phyloP scores from a whole-genome alignment of 176 grass and related monocot species.

The Cenchrus americanus region DNA sequence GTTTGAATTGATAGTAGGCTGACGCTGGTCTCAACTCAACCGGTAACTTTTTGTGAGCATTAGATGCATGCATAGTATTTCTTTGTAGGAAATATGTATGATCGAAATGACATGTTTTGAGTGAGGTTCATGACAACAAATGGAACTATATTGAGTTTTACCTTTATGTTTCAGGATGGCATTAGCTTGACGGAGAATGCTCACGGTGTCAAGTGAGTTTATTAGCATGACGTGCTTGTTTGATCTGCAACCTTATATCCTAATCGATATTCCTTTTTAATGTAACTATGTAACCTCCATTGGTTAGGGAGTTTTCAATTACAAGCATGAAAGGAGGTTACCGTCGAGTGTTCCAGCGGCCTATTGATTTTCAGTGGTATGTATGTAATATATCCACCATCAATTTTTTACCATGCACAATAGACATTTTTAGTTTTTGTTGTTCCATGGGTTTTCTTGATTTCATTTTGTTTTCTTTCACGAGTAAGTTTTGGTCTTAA shows the following conservation, averaged over 20 bases:
- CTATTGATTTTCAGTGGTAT: slow-evolving; percentile 85
- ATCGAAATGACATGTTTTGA: slow-evolving; percentile 2
- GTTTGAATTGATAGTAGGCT: slow-evolving; percentile 15
- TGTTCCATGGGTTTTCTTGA: slow-evolving; percentile 8
- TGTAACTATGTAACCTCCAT: slow-evolving; percentile 38
- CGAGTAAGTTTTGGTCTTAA: neutral
- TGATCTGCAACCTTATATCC: slow-evolving; percentile 1
- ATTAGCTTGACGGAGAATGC: slow-evolving; percentile 89
- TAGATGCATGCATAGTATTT: neutral
- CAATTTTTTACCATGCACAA: neutral
- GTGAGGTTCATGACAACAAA: neutral
- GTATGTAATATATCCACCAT: neutral
- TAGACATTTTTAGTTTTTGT: slow-evolving; percentile 13
- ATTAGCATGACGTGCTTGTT: neutral
- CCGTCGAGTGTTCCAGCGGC: slow-evolving; percentile 83
- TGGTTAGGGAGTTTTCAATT: slow-evolving; percentile 92
- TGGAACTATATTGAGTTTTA: slow-evolving; percentile 30
- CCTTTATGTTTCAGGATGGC: slow-evolving; percentile 77
- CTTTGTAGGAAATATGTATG: neutral
- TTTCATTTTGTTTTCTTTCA: neutral
- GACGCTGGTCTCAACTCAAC: neutral
- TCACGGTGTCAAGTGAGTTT: slow-evolving; percentile 90
- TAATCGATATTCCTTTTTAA: slow-evolving; percentile 29
- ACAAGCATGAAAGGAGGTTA: slow-evolving; percentile 93
- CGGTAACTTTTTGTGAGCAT: neutral